Percentiles rank a stretch among this genome's conserved stretches.
phyloP scores from a whole-genome alignment of 768 basidiomycete species.

The Mycena chlorophos region DNA sequence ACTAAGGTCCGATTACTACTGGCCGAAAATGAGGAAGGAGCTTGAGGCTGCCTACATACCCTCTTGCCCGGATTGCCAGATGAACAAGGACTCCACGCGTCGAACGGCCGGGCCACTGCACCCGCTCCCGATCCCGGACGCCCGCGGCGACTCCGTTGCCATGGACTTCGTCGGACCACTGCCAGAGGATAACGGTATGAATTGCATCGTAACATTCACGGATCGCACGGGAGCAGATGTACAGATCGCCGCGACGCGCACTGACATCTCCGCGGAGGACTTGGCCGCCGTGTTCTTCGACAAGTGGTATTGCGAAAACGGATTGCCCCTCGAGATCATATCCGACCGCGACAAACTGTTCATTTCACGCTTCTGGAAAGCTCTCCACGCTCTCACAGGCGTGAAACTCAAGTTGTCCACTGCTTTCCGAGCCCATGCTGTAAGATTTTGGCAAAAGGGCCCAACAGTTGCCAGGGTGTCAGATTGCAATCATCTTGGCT shows the following conservation, averaged over 20 bases:
- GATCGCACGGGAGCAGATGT: slow-evolving; percentile 19
- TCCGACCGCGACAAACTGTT: slow-evolving; percentile 36
- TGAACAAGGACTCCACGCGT: slow-evolving; percentile 33
- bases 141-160: slow-evolving; percentile 29
- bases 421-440: too few relatives aligned
- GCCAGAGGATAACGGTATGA: slow-evolving; percentile 30
- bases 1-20: slow-evolving; percentile 28
- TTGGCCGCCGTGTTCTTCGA: slow-evolving; percentile 29
- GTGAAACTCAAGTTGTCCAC: slow-evolving; percentile 32
- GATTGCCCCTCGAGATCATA: slow-evolving; percentile 31
- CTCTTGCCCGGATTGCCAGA: slow-evolving; percentile 33
- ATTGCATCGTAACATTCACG: slow-evolving; percentile 25
- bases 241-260: slow-evolving; percentile 13
- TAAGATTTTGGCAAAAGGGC: too few relatives aligned
- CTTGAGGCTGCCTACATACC: slow-evolving; percentile 35
- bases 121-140: slow-evolving; percentile 29
- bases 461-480: too few relatives aligned
- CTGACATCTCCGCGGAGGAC: slow-evolving; percentile 22
- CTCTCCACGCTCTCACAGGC: slow-evolving; percentile 23
- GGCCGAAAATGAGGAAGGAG: slow-evolving; percentile 35
- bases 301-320: slow-evolving; percentile 34
- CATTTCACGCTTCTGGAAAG: slow-evolving; percentile 32
- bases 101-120: slow-evolving; percentile 31
- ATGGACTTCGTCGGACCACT: slow-evolving; percentile 41
- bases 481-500: too few relatives aligned